Conservation (phyloP, 305 asterid species). For the Solanum hybrid region DNA sequence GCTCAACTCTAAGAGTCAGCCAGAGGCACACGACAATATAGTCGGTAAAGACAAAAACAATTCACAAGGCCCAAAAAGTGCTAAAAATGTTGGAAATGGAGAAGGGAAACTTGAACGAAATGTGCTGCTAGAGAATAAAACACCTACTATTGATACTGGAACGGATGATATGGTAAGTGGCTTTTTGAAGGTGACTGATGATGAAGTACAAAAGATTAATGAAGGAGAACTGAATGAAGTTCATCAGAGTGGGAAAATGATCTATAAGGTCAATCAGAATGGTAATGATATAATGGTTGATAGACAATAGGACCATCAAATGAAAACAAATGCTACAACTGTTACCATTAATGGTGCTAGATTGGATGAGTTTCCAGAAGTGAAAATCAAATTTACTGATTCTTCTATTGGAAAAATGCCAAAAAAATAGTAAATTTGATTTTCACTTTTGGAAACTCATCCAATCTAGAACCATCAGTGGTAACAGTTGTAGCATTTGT, state of each 20-base stretch:
- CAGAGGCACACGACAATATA: conserved; percentile 7
- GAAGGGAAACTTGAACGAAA: conserved; percentile 13
- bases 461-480: background rate
- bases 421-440: too few species aligned
- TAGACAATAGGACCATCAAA: background rate
- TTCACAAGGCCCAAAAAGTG: background rate
- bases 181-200: conserved; percentile 5
- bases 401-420: background rate
- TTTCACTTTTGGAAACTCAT: background rate
- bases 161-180: conserved; percentile 18
- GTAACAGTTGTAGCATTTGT: background rate
- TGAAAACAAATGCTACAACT: background rate
- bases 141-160: conserved; percentile 2
- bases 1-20: conserved; percentile 2
- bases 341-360: background rate
- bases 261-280: background rate
- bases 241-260: conserved; percentile 16
- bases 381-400: too few species aligned
- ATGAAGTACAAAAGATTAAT: conserved; percentile 26
- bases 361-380: too few species aligned
- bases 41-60: background rate
- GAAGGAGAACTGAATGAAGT: conserved; percentile 16
- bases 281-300: background rate
- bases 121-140: conserved; percentile 11
- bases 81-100: background rate